Base-by-base conservation (phyloP, 768 basidiomycete genomes). In the Hydnomerulius pinastri region DNA sequence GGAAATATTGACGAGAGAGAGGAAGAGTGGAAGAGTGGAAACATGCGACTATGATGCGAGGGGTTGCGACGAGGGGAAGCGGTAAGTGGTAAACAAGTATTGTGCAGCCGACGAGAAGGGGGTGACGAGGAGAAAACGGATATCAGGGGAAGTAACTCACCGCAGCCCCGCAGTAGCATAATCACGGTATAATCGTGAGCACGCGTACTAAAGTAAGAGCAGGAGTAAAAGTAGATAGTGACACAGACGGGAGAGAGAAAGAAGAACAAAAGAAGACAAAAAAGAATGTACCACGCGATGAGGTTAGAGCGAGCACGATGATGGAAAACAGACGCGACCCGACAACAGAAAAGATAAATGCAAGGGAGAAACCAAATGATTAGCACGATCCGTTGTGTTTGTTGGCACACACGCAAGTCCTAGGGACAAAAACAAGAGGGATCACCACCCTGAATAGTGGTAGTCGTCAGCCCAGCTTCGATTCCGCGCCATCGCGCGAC, bases 401-500 rank as follows among this genome's bases (percentile, higher is more conserved):
- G 50, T 48, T 45, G n/a, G n/a, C n/a, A n/a, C n/a, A n/a, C 51
- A 51, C 13, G 10, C 24, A 44, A 24, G 11, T 20, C 20, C 12
- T 21, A 48, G 15, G 25, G 4, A 50, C 24, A 36, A 42, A 39
- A 41, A 27, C 37, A 46, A 28, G 24, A 27, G 24, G 17, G 27
- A 35, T 59, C 64, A 87, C 86, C 86, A 88, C 35, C 86, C 86
- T 15, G 77, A 63, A 52, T 70, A 73, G 65, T 87, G 86, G 63
- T 77, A 87, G 53, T 87, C 83, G 51, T 85, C 78, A 18, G 81
- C 79, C 83, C 81, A 86, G 61, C 82, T 87, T 44, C 78, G 75
- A 63, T 85, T 86, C 56, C 83, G 70, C 44, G 80, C 77, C 64
- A 86, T 62, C 10, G 77, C 78, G 27, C 67, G 70, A 65, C 66